Evolutionary conservation across 257 asterid species (phyloP).

Genomic region (Apocynum venetum): DNA sequence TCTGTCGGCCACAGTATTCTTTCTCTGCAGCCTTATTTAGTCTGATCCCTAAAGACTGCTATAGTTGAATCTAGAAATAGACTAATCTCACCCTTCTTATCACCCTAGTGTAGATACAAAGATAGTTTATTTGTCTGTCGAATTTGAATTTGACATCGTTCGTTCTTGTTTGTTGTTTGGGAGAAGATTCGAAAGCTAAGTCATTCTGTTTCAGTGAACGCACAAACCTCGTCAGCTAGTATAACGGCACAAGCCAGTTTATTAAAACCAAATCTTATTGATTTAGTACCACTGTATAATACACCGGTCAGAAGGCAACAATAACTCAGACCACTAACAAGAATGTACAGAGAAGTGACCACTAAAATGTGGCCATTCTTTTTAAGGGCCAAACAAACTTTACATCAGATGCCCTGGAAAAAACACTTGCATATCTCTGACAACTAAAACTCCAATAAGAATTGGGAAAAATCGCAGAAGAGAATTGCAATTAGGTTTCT

Average conservation of each 20-base stretch:
- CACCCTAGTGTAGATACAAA: no score
- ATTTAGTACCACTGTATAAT: conserved; percentile 1
- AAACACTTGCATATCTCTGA: background rate
- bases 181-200: background rate
- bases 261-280: background rate
- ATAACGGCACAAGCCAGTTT: background rate
- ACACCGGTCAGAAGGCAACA: conserved; percentile 1
- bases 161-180: background rate
- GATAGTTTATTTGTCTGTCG: background rate
- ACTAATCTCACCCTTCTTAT: background rate
- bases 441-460: background rate
- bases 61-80: background rate
- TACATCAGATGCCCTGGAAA: conserved; percentile 11
- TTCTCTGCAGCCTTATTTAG: no score
- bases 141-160: background rate
- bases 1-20: no score
- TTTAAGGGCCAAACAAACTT: background rate
- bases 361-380: background rate
- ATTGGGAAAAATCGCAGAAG: conserved; percentile 6
- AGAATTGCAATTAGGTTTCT: background rate
- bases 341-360: conserved; percentile 21
- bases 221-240: background rate
- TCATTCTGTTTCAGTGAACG: background rate
- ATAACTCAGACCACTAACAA: conserved; percentile 1
- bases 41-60: no score